Percentiles rank a stretch among this genome's conserved stretches.
Evolutionary conservation across 192 early-diverging fungal species (phyloP).

Genomic region (Umbelopsis sp.): DNA sequence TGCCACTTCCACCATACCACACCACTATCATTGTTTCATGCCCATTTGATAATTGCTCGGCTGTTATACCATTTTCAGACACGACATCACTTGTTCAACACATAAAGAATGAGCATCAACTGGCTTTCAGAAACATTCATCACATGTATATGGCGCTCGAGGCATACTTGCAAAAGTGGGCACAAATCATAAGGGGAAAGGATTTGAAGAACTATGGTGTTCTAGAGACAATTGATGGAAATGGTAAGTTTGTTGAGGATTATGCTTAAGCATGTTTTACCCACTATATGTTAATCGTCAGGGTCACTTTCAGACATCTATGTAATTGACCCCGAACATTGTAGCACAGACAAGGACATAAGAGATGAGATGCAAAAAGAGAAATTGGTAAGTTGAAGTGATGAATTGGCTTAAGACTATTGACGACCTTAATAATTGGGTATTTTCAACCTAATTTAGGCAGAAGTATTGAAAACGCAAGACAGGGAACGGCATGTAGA

Average conservation of each 20-base stretch:
- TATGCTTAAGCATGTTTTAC: neutral
- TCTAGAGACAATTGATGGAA: conserved; percentile 26
- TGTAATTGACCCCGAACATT: conserved; percentile 61
- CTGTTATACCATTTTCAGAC: conserved; percentile 51
- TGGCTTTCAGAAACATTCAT: conserved; percentile 70
- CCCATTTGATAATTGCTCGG: conserved; percentile 61
- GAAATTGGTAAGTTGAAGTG: conserved; percentile 51
- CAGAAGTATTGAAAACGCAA: conserved; percentile 73
- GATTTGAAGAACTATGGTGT: conserved; percentile 35
- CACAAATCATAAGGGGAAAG: conserved; percentile 47
- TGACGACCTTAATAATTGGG: too few species aligned
- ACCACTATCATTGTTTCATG: conserved; percentile 63
- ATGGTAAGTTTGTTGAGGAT: neutral
- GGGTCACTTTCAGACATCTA: conserved; percentile 35
- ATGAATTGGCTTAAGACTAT: neutral
- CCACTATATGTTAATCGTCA: neutral
- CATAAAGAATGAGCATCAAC: conserved; percentile 61
- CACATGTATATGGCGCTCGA: conserved; percentile 81
- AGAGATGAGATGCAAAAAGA: conserved; percentile 72
- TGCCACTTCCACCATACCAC: conserved; percentile 50
- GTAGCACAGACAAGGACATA: conserved; percentile 61
- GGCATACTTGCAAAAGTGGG: conserved; percentile 75
- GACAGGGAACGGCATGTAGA: conserved; percentile 70
- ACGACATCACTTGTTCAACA: conserved; percentile 68
- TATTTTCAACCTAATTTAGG: conserved; percentile 23